Evolutionary conservation across 2,329 filamentous ascomycete species (phyloP), one percentile per base, ranked within the genome.

Genomic region (Penicillium sp.): DNA sequence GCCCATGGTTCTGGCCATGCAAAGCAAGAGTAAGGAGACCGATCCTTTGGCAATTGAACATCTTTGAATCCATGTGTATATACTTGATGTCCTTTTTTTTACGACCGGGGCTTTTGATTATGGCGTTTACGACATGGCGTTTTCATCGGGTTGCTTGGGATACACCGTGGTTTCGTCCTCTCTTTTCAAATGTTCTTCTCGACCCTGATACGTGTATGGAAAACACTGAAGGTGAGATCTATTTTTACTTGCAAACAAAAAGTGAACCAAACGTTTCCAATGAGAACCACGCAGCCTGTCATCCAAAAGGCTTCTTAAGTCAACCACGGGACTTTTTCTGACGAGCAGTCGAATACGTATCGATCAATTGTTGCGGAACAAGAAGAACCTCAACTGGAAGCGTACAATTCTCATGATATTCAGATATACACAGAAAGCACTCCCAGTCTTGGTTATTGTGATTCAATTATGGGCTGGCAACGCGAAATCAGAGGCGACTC

Each of bases 1-100:
- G 66, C 66, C 9, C 43, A 55, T 26, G 25, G 50, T 18, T 12
- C 46, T 12, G 51, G 51, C 25, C 45, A 53, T n/a, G 40, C 48
- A 5, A 39, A 52, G 25, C 43, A 53, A 8, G 48, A 44, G 7
- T 51, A 34, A 50, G 11, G 26, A 5, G 24, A 4, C 7, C 18
- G 12, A 9, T n/a, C 27, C 24, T 24, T 32, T 18, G 11, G 7
- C 26, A 27, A 45, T 11, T 9, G 9, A 29, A 5, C 7, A 25
- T 13, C 27, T n/a, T 7, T 41, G 28, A 7, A 12, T 37, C 9
- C 9, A 38, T 37, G 9, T 45, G 26, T 45, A 45, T 12, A 25
- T 12, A 18, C 27, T 43, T 32, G n/a, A 18, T 49, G n/a, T 38
- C 35, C 9, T 39, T 43, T n/a, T n/a, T 26, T 50, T 29, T n/a